phyloP scores from a whole-genome alignment of 352 stramenopile species.

The Phytophthora pisi region DNA sequence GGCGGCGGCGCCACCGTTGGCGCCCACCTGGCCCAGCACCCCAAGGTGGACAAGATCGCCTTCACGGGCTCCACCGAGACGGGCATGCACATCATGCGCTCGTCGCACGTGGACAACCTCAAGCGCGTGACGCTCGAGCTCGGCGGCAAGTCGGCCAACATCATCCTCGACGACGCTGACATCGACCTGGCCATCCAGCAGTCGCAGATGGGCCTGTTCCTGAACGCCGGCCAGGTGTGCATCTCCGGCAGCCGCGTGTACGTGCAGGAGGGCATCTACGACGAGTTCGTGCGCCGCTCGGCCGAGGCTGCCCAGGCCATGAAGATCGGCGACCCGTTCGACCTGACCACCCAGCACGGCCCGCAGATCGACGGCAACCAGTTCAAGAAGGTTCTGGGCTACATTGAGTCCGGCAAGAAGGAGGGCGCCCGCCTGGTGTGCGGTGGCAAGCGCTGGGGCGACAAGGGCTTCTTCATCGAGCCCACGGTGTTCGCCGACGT shows the following conservation, averaged over 20 bases:
- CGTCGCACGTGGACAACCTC: constrained; percentile 61
- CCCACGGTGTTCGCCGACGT: constrained; percentile 92
- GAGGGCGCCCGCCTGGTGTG: constrained; percentile 83
- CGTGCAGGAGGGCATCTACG: constrained; percentile 87
- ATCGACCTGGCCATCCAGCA: constrained; percentile 56
- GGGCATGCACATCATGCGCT: constrained; percentile 60
- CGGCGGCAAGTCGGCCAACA: constrained; percentile 75
- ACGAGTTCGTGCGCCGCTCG: constrained; percentile 81
- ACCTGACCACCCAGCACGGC: constrained; percentile 38
- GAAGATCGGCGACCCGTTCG: constrained; percentile 61
- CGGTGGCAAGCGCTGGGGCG: constrained; percentile 73
- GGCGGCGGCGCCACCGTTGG: constrained; percentile 50
- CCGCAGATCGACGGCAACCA: constrained; percentile 63
- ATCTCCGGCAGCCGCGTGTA: constrained; percentile 82
- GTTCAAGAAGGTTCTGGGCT: constrained; percentile 85
- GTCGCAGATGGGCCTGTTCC: constrained; percentile 68
- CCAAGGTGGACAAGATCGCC: constrained; percentile 78
- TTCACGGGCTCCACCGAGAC: constrained; percentile 75
- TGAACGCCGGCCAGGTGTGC: constrained; percentile 90
- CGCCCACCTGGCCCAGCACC: constrained; percentile 49
- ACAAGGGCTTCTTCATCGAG: constrained; percentile 89
- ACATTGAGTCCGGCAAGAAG: constrained; percentile 69
- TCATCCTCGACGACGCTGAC: constrained; percentile 73
- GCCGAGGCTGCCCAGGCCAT: constrained; percentile 55
- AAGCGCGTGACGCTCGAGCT: constrained; percentile 81